Percentiles rank a stretch among this genome's conserved stretches.
Conservation (phyloP, 1,139 yeast species). For the Hansenula lynferdii region DNA sequence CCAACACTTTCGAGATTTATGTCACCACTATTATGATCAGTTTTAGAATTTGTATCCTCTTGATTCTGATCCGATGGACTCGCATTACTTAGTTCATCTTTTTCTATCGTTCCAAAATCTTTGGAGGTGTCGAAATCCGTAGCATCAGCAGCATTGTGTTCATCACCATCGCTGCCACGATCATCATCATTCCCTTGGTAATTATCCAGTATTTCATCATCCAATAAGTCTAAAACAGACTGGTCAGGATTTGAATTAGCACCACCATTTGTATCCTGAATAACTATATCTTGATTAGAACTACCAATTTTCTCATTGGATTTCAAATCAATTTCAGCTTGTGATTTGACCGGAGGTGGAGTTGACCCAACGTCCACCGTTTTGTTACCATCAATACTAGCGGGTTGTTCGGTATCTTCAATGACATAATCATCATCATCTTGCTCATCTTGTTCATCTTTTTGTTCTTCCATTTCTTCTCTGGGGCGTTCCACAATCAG, state of each 20-base stretch:
- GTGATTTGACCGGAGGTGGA: too few relatives aligned
- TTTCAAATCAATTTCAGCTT: too few relatives aligned
- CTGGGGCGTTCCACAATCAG: slow-evolving; percentile 6
- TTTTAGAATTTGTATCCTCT: too few relatives aligned
- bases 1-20: too few relatives aligned
- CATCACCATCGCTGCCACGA: neutral
- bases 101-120: too few relatives aligned
- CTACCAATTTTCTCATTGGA: too few relatives aligned
- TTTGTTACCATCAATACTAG: neutral
- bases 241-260: slow-evolving; percentile 4
- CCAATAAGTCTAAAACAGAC: slow-evolving; percentile 5
- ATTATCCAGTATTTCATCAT: slow-evolving; percentile 2
- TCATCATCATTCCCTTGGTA: neutral
- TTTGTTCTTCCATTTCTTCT: neutral
- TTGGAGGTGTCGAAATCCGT: too few relatives aligned
- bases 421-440: neutral
- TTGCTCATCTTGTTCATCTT: neutral
- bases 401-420: neutral
- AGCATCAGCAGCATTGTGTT: neutral
- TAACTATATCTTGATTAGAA: neutral
- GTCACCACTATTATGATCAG: too few relatives aligned
- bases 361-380: too few relatives aligned
- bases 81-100: too few relatives aligned
- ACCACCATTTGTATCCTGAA: too few relatives aligned
- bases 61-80: too few relatives aligned